Evolutionary conservation across 768 basidiomycete species (phyloP).

Genomic region (Hypholoma sublateritium): DNA sequence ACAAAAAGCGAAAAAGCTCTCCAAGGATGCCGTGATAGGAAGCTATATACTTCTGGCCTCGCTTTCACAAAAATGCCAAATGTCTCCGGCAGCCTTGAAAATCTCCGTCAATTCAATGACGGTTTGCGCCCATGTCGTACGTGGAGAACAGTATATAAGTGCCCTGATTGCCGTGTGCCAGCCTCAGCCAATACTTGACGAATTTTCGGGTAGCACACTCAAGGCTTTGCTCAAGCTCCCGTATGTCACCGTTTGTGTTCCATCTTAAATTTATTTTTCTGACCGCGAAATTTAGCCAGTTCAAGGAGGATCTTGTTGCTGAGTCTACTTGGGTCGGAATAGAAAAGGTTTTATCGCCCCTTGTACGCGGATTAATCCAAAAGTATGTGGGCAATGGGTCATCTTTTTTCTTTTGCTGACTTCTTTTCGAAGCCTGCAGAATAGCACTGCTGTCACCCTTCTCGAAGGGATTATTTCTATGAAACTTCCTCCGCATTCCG

Average conservation of each 20-base stretch:
- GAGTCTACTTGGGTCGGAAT: conserved; percentile 48
- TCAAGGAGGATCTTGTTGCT: conserved; percentile 47
- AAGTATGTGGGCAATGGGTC: conserved; percentile 23
- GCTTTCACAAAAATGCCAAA: conserved; percentile 62
- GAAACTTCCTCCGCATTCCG: conserved; percentile 28
- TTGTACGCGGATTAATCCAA: conserved; percentile 41
- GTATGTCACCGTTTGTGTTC: conserved; percentile 35
- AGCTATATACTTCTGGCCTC: conserved; percentile 72
- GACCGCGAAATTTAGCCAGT: conserved; percentile 31
- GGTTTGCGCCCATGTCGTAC: conserved; percentile 45
- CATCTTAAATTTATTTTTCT: neutral
- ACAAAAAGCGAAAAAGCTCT: conserved; percentile 26
- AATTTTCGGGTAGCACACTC: conserved; percentile 40
- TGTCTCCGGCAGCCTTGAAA: conserved; percentile 60
- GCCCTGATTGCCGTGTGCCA: conserved; percentile 66
- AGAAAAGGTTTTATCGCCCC: conserved; percentile 55
- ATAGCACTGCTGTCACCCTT: conserved; percentile 27
- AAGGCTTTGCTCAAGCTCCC: conserved; percentile 44
- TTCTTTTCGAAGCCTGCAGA: conserved; percentile 28
- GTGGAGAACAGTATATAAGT: conserved; percentile 60
- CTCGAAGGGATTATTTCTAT: conserved; percentile 39
- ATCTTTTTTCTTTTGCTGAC: neutral
- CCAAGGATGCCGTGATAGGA: conserved; percentile 66
- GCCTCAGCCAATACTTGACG: conserved; percentile 55
- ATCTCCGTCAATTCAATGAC: conserved; percentile 57